Base-by-base conservation (phyloP, 2,329 filamentous ascomycete genomes). In the Cladophialophora bantiana region DNA sequence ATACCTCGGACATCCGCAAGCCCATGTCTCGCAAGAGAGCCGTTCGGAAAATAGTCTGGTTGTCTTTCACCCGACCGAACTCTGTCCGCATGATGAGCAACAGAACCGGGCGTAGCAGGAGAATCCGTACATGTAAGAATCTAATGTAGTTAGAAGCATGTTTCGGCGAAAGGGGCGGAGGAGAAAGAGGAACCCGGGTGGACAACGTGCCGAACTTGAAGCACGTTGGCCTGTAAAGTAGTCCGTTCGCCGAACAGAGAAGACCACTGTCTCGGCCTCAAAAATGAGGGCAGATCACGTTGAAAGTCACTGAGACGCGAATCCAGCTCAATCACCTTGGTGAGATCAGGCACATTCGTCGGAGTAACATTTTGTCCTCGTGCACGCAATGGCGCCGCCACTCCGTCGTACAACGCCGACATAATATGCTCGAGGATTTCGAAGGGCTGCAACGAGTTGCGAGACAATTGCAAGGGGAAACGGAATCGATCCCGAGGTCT, bases 381-480 rank as follows among this genome's bases (percentile, higher is more conserved):
- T 55, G 32, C 35, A 59, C n/a, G 38, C 63, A 42, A 13, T n/a
- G 18, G 45, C 7, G 34, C 48, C 7, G 20, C 4, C 9, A 18
- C 20, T 54, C 31, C 42, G 9, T 18, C 20, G 32, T 66, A 66
- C 15, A 63, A 45, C 2, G 38, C 50, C 20, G 77, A 64, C 2
- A 78, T 68, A 2, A 78, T 74, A 34, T 78, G 74, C 34, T 77
- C 74, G 62, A 79, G 64, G 13, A 78, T 78, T 31, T 77, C 74
- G 62, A 77, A 78, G 2, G 78, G 67, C 53, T 77, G 73, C 13
- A 78, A 68, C 0, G 76, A 75, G 40, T 75, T 10, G 73, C 72
- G 38, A 76, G 78, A 40, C 77, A 78, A 0, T 70, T 71, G 68
- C 77, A 74, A n/a, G 74, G 70, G 1, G 76, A 74, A 2, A 55